Conservation (phyloP, 345 rosid species). For the Bruguiera parviflora region DNA sequence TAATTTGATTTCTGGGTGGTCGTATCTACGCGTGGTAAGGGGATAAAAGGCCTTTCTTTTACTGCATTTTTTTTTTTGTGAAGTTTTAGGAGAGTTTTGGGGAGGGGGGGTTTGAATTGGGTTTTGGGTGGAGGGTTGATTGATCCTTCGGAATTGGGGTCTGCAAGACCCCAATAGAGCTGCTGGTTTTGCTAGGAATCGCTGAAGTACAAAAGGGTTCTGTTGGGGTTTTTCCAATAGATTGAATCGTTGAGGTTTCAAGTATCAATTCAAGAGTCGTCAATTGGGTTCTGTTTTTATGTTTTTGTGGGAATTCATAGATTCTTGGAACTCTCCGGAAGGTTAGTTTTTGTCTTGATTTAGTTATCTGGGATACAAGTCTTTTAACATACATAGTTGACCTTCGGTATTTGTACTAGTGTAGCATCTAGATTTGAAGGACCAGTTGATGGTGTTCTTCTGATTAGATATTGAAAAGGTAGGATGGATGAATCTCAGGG, state of each 20-base stretch:
- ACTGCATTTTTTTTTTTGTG: constrained; percentile 8
- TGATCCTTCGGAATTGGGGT: neutral
- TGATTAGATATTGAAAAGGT: constrained; percentile 8
- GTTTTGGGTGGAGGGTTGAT: constrained; percentile 7
- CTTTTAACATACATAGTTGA: neutral
- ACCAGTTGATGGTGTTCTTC: constrained; percentile 4
- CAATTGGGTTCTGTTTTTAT: neutral
- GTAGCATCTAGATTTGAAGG: neutral
- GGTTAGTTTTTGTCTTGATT: constrained; percentile 8
- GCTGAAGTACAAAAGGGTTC: neutral
- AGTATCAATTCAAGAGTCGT: constrained; percentile 10
- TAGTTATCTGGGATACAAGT: constrained; percentile 4
- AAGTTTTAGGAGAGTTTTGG: constrained; percentile 9
- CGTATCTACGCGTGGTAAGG: constrained; percentile 5
- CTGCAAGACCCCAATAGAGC: neutral
- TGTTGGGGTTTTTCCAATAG: neutral
- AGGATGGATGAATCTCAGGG: constrained; percentile 77
- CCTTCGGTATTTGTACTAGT: neutral
- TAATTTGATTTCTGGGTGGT: neutral
- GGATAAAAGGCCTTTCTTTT: constrained; percentile 8
- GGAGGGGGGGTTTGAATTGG: constrained; percentile 10
- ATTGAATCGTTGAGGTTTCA: neutral
- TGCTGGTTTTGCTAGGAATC: neutral
- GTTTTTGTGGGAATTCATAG: neutral
- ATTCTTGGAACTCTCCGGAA: constrained; percentile 1